phyloP scores from a whole-genome alignment of 73 alveolate species.

The Stentor coeruleus region DNA sequence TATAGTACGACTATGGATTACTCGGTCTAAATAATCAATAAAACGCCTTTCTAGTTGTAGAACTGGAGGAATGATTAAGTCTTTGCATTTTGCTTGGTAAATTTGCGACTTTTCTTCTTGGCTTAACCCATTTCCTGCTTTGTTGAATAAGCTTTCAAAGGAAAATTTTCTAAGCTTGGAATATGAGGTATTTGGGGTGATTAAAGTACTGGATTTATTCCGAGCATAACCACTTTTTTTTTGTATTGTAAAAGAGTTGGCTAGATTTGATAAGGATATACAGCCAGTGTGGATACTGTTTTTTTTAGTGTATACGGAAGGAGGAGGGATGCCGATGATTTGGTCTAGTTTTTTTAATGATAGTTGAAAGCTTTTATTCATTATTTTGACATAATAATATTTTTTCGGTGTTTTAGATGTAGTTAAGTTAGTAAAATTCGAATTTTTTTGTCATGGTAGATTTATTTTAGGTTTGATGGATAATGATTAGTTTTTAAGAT shows the following conservation, averaged over 20 bases:
- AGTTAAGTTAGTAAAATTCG: background rate
- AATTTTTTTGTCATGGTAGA: background rate
- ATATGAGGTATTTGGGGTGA: background rate
- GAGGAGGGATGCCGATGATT: background rate
- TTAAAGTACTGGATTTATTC: background rate
- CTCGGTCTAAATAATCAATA: background rate
- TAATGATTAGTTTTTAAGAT: no score
- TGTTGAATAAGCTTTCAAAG: no score
- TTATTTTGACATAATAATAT: no score
- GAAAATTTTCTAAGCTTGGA: background rate
- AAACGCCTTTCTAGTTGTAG: background rate
- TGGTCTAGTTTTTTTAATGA: background rate
- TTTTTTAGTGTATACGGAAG: background rate
- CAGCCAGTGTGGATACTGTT: background rate
- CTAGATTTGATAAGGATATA: background rate
- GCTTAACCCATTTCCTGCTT: background rate
- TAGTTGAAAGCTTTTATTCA: background rate
- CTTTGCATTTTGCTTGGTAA: slow-evolving; percentile 24
- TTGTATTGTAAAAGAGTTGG: background rate
- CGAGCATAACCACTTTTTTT: background rate
- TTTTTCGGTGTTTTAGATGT: background rate
- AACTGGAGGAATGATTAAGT: background rate
- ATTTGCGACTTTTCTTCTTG: background rate
- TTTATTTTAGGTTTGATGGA: background rate
- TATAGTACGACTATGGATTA: background rate